These are phyloP conservation scores for Epichloe hybrida DNA, from an alignment of 2,329 filamentous ascomycete genomes.

Conservation along the genomic window DNA sequence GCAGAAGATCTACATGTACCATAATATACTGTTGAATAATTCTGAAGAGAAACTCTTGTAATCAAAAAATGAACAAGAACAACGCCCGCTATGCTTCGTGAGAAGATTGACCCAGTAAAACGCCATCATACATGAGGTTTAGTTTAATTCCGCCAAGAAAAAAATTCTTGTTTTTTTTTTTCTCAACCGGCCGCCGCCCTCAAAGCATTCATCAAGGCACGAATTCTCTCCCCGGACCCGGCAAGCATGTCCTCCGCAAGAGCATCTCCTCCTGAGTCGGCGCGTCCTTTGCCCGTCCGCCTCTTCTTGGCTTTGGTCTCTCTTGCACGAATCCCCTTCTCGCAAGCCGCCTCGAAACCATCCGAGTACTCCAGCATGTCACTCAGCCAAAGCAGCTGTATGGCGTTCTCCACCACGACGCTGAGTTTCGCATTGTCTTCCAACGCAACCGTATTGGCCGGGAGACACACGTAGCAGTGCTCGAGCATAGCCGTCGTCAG, in stretches of 20 bases:
- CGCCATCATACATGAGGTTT: background rate
- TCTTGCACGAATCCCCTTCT: slow-evolving; percentile 34
- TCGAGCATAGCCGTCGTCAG: slow-evolving; percentile 34
- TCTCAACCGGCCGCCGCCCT: background rate
- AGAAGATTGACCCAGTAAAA: background rate
- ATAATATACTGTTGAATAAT: background rate
- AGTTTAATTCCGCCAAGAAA: background rate
- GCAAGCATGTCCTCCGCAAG: slow-evolving; percentile 30
- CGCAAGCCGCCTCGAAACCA: slow-evolving; percentile 25
- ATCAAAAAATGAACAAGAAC: background rate
- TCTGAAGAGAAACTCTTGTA: background rate
- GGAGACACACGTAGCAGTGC: slow-evolving; percentile 49
- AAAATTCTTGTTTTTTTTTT: too few species aligned
- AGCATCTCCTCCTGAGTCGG: slow-evolving; percentile 22
- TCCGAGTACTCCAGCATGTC: slow-evolving; percentile 22
- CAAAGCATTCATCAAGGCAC: slow-evolving; percentile 24
- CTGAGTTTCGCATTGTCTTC: slow-evolving; percentile 64
- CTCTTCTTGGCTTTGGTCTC: slow-evolving; percentile 32
- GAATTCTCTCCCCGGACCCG: slow-evolving; percentile 30
- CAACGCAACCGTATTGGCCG: slow-evolving; percentile 45
- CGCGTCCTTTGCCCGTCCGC: slow-evolving; percentile 20
- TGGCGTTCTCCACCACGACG: slow-evolving; percentile 50
- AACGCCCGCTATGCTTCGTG: background rate
- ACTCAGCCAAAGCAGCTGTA: slow-evolving; percentile 36
- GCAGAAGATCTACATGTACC: background rate